These are phyloP conservation scores for Telopea speciosissima DNA, from an alignment of 177 flowering plant species.

Conservation along the genomic window DNA sequence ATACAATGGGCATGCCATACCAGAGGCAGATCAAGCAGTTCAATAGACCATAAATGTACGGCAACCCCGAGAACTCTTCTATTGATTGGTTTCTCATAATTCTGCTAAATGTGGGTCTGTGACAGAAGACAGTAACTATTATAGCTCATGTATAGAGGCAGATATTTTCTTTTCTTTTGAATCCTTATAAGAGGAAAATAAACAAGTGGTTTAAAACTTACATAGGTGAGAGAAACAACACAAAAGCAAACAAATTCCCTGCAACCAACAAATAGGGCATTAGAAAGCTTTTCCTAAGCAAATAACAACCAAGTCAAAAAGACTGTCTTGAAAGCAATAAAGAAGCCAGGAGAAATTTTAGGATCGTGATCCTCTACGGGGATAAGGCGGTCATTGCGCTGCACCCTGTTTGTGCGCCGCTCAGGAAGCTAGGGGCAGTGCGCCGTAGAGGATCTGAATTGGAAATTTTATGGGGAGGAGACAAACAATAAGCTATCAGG, in stretches of 20 bases:
- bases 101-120: constrained; percentile 83
- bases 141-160: neutral
- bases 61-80: constrained; percentile 86
- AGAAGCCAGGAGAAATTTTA: neutral
- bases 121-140: constrained; percentile 4
- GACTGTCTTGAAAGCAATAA: neutral
- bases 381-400: no score
- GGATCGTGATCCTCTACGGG: no score
- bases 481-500: neutral
- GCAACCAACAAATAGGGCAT: constrained; percentile 19
- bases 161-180: neutral
- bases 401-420: no score
- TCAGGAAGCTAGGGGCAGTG: no score
- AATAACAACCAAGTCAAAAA: neutral
- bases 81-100: constrained; percentile 65
- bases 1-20: constrained; percentile 78
- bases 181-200: neutral
- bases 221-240: constrained; percentile 63
- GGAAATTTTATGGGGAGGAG: neutral
- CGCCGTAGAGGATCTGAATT: no score
- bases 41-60: constrained; percentile 75
- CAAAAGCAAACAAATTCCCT: constrained; percentile 71
- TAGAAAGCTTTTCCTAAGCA: neutral
- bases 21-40: constrained; percentile 86
- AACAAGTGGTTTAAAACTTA: constrained; percentile 26